Percentiles rank a stretch among this genome's conserved stretches.
These are phyloP conservation scores for Candida coleopterorum DNA, from an alignment of 805 yeast species.

Conservation along the genomic window DNA sequence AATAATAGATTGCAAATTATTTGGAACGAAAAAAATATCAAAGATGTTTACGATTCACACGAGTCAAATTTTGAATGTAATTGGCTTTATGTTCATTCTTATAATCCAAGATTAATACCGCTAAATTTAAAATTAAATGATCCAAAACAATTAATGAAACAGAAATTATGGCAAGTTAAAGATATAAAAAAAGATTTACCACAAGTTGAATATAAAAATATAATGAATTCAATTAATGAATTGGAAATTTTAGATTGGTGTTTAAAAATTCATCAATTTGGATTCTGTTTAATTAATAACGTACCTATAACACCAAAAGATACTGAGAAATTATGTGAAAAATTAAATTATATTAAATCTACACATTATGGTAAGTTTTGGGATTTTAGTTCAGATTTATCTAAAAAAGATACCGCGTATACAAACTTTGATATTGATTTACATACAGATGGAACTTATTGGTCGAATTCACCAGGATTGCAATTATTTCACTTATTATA, in stretches of 20 bases:
- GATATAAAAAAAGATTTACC: slow-evolving; percentile 40
- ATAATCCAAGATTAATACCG: slow-evolving; percentile 45
- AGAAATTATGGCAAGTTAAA: slow-evolving; percentile 42
- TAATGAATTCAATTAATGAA: slow-evolving; percentile 35
- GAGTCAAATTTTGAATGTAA: slow-evolving; percentile 27
- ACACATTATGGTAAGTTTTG: slow-evolving; percentile 81
- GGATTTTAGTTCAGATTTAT: slow-evolving; percentile 69
- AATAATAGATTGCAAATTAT: slow-evolving; percentile 15
- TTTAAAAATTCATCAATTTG: slow-evolving; percentile 48
- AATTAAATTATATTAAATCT: slow-evolving; percentile 56
- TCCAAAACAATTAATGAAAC: slow-evolving; percentile 23
- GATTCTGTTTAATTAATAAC: slow-evolving; percentile 57
- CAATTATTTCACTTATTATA: slow-evolving; percentile 61
- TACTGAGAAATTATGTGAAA: slow-evolving; percentile 53
- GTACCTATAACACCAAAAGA: slow-evolving; percentile 58
- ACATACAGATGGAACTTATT: slow-evolving; percentile 74
- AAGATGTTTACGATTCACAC: too few species aligned
- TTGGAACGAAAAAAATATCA: too few species aligned
- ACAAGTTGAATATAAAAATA: slow-evolving; percentile 41
- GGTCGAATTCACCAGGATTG: slow-evolving; percentile 69
- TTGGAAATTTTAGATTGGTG: slow-evolving; percentile 50
- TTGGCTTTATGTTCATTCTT: slow-evolving; percentile 49
- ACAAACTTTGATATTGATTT: slow-evolving; percentile 59
- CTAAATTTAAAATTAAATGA: slow-evolving; percentile 22
- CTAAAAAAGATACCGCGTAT: slow-evolving; percentile 68